Percentiles rank a stretch among this genome's conserved stretches.
These are phyloP conservation scores for Erigeron canadensis DNA, from an alignment of 129 eudicot genomes.

Conservation along the genomic window DNA sequence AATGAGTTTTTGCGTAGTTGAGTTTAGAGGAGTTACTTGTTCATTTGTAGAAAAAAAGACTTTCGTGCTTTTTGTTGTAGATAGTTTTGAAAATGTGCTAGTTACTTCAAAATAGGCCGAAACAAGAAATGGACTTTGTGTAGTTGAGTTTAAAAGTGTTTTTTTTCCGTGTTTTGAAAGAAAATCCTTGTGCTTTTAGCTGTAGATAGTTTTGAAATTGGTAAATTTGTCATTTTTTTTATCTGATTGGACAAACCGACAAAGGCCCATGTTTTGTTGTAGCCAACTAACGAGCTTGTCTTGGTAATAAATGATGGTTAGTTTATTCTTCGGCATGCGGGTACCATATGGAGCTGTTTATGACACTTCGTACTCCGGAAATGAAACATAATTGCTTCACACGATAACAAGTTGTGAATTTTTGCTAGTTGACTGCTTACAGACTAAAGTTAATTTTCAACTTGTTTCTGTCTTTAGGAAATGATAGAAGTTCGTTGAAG, in stretches of 20 bases:
- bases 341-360: not conserved
- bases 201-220: not conserved
- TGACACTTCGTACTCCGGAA: conserved; percentile 1
- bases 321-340: not conserved
- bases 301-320: not conserved
- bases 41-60: no score
- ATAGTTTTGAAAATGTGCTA: not conserved
- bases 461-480: not conserved
- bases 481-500: not conserved
- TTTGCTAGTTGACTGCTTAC: not conserved
- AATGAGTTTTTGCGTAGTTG: no score
- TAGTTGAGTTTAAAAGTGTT: not conserved
- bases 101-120: not conserved
- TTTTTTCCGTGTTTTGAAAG: not conserved
- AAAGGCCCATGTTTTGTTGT: not conserved
- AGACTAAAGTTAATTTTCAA: not conserved
- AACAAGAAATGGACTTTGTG: not conserved
- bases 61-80: not conserved
- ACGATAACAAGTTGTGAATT: not conserved
- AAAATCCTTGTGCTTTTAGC: not conserved
- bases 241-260: not conserved
- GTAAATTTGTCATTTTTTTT: not conserved
- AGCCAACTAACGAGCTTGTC: not conserved
- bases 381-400: not conserved
- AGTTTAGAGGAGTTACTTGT: no score